Base-by-base conservation (phyloP, 805 yeast genomes). In the Lipomyces yamadae region DNA sequence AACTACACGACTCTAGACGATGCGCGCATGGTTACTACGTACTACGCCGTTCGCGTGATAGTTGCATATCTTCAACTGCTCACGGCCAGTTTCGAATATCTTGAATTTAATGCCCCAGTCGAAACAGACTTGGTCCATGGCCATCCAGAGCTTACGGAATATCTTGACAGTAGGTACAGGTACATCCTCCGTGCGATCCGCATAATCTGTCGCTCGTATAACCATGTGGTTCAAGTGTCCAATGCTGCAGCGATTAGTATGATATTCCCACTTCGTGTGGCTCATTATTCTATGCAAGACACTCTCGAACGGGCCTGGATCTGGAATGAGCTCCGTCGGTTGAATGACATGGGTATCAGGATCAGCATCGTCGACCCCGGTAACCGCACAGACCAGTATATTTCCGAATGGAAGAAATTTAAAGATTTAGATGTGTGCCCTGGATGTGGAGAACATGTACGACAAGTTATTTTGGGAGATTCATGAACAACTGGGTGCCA, bases 71-170 rank as follows among this genome's bases (percentile, higher is more conserved):
- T 65, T 11, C 65, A 30, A 10, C 33, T 18, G 24, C 4, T 62
- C 4, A 48, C 59, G 2, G 32, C 24, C 33, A 2, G 24, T 11
- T 50, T 50, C 29, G 55, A 30, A 8, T 24, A 24, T 13, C 55
- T 50, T 5, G 55, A 18, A 2, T 24, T 50, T 18, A 32, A 24
- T 11, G n/a, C 24, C 24, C 24, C 98, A 93, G 8, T 50, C 2
- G 18, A 5, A 5, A 4, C 48, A 39, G 15, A 13, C n/a, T n/a
- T n/a, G n/a, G n/a, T 6, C 48, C 48, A 39, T 13, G 24, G 55
- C 11, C 33, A 50, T 32, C 33, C 55, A 18, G 33, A 4, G 13
- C 24, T 18, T 24, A 5, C 32, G 4, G 55, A 11, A 3, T 50
- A 24, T 30, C 6, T 24, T 13, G 55, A 24, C 13, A 10, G 13